Conservation (phyloP, 2,329 filamentous ascomycete species). For the Coniochaeta sp. region DNA sequence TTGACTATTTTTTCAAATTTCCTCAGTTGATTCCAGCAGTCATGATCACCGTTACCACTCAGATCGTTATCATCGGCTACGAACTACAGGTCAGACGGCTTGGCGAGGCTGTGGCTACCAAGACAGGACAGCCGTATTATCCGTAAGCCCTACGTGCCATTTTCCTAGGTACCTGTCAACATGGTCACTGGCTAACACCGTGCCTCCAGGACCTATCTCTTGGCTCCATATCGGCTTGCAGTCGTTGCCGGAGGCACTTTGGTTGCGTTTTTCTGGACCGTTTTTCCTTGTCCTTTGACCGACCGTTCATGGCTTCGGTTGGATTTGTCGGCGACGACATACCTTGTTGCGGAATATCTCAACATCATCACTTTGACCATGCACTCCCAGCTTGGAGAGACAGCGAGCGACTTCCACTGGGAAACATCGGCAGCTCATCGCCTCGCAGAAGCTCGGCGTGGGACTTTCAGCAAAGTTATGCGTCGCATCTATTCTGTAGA, state of each 20-base stretch:
- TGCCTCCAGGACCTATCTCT: slow-evolving; percentile 49
- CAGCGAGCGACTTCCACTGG: slow-evolving; percentile 15
- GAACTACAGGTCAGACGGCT: background rate
- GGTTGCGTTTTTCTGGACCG: slow-evolving; percentile 71
- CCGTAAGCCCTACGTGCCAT: too few relatives aligned
- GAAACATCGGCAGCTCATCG: slow-evolving; percentile 20
- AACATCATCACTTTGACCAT: slow-evolving; percentile 65
- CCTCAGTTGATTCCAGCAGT: too few relatives aligned
- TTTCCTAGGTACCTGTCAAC: too few relatives aligned
- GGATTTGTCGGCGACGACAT: slow-evolving; percentile 61
- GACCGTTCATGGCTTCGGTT: slow-evolving; percentile 64
- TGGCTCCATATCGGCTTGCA: slow-evolving; percentile 66
- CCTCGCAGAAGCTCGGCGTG: slow-evolving; percentile 21
- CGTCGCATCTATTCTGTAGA: slow-evolving; percentile 56
- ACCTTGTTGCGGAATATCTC: slow-evolving; percentile 70
- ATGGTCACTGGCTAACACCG: slow-evolving; percentile 7
- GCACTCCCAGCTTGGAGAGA: slow-evolving; percentile 48
- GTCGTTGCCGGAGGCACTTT: slow-evolving; percentile 59
- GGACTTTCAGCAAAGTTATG: slow-evolving; percentile 61
- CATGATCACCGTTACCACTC: too few relatives aligned
- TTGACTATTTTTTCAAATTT: too few relatives aligned
- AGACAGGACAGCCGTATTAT: too few relatives aligned
- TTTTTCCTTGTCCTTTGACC: slow-evolving; percentile 67
- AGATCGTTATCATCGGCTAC: too few relatives aligned
- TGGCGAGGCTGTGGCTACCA: too few relatives aligned